These are phyloP conservation scores for Eremochloa ophiuroides DNA, from an alignment of 176 grass and related monocot species.

Conservation along the genomic window DNA sequence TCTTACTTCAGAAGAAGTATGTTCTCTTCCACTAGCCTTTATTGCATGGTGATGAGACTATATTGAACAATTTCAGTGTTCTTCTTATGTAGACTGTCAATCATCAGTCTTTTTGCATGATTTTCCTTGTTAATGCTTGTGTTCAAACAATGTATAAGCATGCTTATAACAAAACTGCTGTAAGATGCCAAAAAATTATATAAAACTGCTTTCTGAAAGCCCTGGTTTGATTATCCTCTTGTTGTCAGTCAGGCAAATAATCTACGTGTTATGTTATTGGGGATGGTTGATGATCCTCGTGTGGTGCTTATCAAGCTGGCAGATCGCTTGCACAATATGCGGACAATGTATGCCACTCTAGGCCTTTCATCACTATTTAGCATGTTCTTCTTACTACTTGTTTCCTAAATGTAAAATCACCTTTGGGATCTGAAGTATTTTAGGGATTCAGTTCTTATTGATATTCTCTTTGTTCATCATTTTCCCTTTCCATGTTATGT, in stretches of 20 bases:
- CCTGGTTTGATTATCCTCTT: constrained; percentile 37
- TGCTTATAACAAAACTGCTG: not conserved
- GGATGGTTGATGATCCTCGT: constrained; percentile 98
- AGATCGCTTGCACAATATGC: constrained; percentile 96
- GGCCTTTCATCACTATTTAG: constrained; percentile 13
- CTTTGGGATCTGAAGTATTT: not conserved
- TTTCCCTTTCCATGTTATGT: constrained; percentile 7
- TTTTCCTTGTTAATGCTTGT: constrained; percentile 15
- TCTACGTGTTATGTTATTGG: constrained; percentile 90
- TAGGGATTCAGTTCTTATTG: not conserved
- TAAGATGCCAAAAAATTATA: constrained; percentile 7
- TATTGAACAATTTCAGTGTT: not conserved
- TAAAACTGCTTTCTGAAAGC: constrained; percentile 13
- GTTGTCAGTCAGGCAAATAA: constrained; percentile 89
- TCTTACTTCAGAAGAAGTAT: constrained; percentile 96
- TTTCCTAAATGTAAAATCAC: constrained; percentile 6
- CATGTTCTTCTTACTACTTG: constrained; percentile 3
- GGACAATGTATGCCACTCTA: constrained; percentile 74
- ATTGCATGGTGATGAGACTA: not conserved
- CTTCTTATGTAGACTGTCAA: constrained; percentile 3
- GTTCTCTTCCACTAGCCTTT: constrained; percentile 31
- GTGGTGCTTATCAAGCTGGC: constrained; percentile 97
- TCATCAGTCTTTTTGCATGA: constrained; percentile 5
- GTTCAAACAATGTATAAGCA: constrained; percentile 2
- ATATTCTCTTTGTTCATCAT: not conserved